Conservation (phyloP, 192 early-diverging fungal genomes). For the Geranomyces variabilis region DNA sequence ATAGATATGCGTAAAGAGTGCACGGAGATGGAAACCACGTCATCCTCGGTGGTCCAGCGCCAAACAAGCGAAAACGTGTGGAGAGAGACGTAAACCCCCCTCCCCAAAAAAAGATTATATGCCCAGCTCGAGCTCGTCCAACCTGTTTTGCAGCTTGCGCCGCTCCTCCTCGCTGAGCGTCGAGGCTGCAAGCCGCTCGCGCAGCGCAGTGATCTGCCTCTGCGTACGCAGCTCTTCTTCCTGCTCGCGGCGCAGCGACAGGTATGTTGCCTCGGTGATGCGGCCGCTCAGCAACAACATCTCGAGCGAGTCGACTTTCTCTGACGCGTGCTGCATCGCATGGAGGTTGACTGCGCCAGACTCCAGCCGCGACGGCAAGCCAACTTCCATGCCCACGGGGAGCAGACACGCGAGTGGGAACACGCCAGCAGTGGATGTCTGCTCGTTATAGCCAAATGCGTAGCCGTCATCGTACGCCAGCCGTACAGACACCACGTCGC, state of each 20-base stretch:
- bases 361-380: constrained; percentile 33
- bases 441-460: constrained; percentile 33
- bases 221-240: constrained; percentile 32
- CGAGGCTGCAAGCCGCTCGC: constrained; percentile 10
- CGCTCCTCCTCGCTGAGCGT: constrained; percentile 16
- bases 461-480: constrained; percentile 40
- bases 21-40: no score
- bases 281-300: constrained; percentile 35
- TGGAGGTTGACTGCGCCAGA: constrained; percentile 21
- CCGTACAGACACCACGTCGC: constrained; percentile 29
- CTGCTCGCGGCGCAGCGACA: constrained; percentile 26
- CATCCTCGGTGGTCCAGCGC: no score
- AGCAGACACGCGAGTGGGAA: constrained; percentile 39
- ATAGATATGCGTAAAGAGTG: no score
- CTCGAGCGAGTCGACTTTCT: constrained; percentile 41
- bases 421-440: constrained; percentile 18
- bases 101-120: neutral
- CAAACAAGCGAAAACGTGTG: no score
- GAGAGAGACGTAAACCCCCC: no score
- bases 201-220: constrained; percentile 31
- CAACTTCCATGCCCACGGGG: constrained; percentile 35
- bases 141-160: constrained; percentile 29
- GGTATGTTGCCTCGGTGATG: constrained; percentile 34
- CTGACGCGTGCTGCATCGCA: constrained; percentile 16
- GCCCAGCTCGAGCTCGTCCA: constrained; percentile 43